These are phyloP conservation scores for Aspergillus hancockii DNA, from an alignment of 495 filamentous ascomycete species.

Conservation along the genomic window DNA sequence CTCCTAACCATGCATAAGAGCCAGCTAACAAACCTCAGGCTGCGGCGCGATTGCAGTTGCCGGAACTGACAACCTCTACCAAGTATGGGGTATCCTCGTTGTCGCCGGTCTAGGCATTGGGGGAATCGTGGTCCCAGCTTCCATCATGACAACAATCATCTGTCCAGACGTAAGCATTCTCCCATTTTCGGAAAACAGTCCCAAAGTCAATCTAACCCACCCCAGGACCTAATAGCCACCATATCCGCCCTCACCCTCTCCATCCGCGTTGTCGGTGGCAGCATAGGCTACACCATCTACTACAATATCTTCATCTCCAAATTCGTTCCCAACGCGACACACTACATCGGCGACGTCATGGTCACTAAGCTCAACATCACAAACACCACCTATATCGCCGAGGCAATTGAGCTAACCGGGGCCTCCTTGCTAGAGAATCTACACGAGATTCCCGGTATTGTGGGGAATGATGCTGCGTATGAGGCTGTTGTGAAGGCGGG, in stretches of 20 bases:
- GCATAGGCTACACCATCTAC: slow-evolving; percentile 73
- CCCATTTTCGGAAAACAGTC: not conserved
- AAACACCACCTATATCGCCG: slow-evolving; percentile 35
- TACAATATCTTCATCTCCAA: slow-evolving; percentile 74
- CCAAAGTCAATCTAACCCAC: slow-evolving; percentile 7
- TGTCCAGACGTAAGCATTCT: slow-evolving; percentile 55
- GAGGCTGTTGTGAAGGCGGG: slow-evolving; percentile 62
- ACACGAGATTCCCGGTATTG: slow-evolving; percentile 56
- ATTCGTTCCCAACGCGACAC: slow-evolving; percentile 52
- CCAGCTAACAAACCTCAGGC: slow-evolving; percentile 34
- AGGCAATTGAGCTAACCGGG: slow-evolving; percentile 59
- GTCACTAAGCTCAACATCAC: slow-evolving; percentile 54
- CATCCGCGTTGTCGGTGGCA: slow-evolving; percentile 69
- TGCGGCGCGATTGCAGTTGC: slow-evolving; percentile 63
- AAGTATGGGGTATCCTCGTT: slow-evolving; percentile 62
- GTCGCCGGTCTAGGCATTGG: slow-evolving; percentile 71
- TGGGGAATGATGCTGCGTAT: slow-evolving; percentile 52
- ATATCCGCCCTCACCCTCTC: slow-evolving; percentile 73
- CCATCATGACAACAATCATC: slow-evolving; percentile 72
- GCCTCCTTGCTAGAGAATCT: slow-evolving; percentile 56
- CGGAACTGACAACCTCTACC: slow-evolving; percentile 57
- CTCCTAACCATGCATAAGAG: not conserved
- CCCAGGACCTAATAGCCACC: slow-evolving; percentile 68
- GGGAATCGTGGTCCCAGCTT: slow-evolving; percentile 71
- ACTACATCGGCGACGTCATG: slow-evolving; percentile 58